These are phyloP conservation scores for Calonectria henricotiae DNA, from an alignment of 2,329 filamentous ascomycete genomes.

Conservation along the genomic window DNA sequence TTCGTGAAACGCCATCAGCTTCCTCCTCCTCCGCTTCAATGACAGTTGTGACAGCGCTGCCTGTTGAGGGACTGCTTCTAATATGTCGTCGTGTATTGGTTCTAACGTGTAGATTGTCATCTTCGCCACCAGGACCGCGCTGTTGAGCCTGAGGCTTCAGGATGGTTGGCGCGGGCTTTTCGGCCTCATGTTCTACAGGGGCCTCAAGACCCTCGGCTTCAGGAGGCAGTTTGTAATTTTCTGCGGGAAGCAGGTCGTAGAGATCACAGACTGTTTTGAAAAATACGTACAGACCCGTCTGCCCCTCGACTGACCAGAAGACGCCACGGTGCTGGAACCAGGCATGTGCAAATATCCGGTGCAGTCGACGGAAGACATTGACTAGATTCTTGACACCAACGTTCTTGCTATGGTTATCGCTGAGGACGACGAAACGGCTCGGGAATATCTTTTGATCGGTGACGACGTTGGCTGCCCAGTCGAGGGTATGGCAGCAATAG, in stretches of 20 bases:
- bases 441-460: slow-evolving; percentile 97
- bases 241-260: slow-evolving; percentile 89
- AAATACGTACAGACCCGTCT: slow-evolving; percentile 94
- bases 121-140: slow-evolving; percentile 57
- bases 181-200: slow-evolving; percentile 62
- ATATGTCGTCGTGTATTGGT: slow-evolving; percentile 88
- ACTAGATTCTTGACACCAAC: slow-evolving; percentile 86
- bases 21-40: slow-evolving; percentile 88
- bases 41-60: slow-evolving; percentile 85
- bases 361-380: slow-evolving; percentile 94
- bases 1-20: slow-evolving; percentile 63
- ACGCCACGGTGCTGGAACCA: slow-evolving; percentile 98
- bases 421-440: slow-evolving; percentile 78
- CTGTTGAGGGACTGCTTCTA: slow-evolving; percentile 84
- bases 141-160: slow-evolving; percentile 57
- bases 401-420: slow-evolving; percentile 73
- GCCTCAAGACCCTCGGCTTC: slow-evolving; percentile 90
- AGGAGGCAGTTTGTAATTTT: slow-evolving; percentile 95
- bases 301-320: slow-evolving; percentile 93
- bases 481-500: slow-evolving; percentile 98
- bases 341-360: slow-evolving; percentile 97
- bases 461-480: slow-evolving; percentile 96
- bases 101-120: slow-evolving; percentile 69
- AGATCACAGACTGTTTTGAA: slow-evolving; percentile 98
- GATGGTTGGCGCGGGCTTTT: slow-evolving; percentile 57